Conservation (phyloP, 2,329 filamentous ascomycete genomes). For the Geosmithia flava region DNA sequence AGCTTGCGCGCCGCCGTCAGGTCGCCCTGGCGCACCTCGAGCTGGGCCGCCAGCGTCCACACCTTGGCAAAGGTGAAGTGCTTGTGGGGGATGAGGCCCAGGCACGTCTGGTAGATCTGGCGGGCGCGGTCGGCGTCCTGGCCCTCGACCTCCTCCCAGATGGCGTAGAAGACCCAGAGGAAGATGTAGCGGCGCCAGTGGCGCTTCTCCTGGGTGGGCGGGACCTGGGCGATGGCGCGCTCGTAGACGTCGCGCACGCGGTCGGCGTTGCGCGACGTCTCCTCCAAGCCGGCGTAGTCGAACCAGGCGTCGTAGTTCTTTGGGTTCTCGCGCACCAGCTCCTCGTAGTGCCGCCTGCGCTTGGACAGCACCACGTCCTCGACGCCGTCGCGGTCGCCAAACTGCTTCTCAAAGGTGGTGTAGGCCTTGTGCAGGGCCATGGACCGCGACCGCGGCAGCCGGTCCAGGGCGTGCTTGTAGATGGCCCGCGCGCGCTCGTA, state of each 20-base stretch:
- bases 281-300: slow-evolving; percentile 84
- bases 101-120: slow-evolving; percentile 82
- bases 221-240: slow-evolving; percentile 86
- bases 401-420: slow-evolving; percentile 97
- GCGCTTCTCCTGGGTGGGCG: slow-evolving; percentile 89
- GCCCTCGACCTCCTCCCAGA: slow-evolving; percentile 85
- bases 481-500: slow-evolving; percentile 89
- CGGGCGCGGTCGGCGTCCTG: slow-evolving; percentile 67
- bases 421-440: slow-evolving; percentile 82
- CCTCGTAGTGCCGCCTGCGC: slow-evolving; percentile 83
- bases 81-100: slow-evolving; percentile 85
- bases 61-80: slow-evolving; percentile 96
- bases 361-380: slow-evolving; percentile 96
- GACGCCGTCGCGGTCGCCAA: slow-evolving; percentile 82
- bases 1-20: slow-evolving; percentile 75
- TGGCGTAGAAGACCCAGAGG: slow-evolving; percentile 92
- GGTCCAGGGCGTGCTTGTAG: slow-evolving; percentile 92
- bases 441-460: slow-evolving; percentile 78
- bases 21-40: slow-evolving; percentile 80
- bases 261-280: slow-evolving; percentile 69
- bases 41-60: slow-evolving; percentile 88
- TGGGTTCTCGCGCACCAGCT: slow-evolving; percentile 83
- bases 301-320: slow-evolving; percentile 98
- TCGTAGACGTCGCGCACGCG: slow-evolving; percentile 89
- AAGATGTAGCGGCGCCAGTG: slow-evolving; percentile 98